phyloP scores from a whole-genome alignment of 2,329 filamentous ascomycete genomes.

The Nannizziopsis arthrosporioides region DNA sequence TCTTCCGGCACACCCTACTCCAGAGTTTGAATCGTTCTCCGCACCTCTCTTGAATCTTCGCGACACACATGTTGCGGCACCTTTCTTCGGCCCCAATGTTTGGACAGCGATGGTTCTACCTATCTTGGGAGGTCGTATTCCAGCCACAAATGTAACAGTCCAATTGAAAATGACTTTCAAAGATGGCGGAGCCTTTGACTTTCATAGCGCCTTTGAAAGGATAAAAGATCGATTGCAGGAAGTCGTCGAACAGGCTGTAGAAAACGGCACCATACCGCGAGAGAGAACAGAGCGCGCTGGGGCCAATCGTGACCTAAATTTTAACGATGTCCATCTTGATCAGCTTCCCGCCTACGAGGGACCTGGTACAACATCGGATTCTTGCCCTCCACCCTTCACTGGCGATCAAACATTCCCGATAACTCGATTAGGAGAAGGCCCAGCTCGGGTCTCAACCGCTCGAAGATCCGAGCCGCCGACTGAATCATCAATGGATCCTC shows the following conservation, averaged over 20 bases:
- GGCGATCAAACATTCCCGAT: neutral
- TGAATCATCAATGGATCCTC: slow-evolving; percentile 48
- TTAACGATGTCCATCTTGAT: slow-evolving; percentile 63
- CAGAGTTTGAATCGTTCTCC: slow-evolving; percentile 71
- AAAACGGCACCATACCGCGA: slow-evolving; percentile 41
- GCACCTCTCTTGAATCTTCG: slow-evolving; percentile 76
- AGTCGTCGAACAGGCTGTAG: slow-evolving; percentile 61
- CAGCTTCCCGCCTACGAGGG: slow-evolving; percentile 80
- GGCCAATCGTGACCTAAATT: slow-evolving; percentile 40
- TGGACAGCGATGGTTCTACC: slow-evolving; percentile 75
- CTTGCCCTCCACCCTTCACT: slow-evolving; percentile 1
- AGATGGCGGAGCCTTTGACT: slow-evolving; percentile 90
- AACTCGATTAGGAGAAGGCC: slow-evolving; percentile 18
- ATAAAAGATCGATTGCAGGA: slow-evolving; percentile 76
- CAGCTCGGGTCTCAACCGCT: slow-evolving; percentile 15
- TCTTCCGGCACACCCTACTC: slow-evolving; percentile 58
- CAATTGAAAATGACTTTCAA: slow-evolving; percentile 83
- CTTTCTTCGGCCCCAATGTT: slow-evolving; percentile 85
- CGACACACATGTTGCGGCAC: slow-evolving; percentile 74
- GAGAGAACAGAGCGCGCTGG: slow-evolving; percentile 27
- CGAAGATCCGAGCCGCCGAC: slow-evolving; percentile 41
- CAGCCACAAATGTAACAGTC: slow-evolving; percentile 57
- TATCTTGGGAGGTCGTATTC: slow-evolving; percentile 71
- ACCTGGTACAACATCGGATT: slow-evolving; percentile 26
- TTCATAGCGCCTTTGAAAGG: slow-evolving; percentile 67